Conservation (phyloP, 345 rosid species). For the Aurinia saxatilis region DNA sequence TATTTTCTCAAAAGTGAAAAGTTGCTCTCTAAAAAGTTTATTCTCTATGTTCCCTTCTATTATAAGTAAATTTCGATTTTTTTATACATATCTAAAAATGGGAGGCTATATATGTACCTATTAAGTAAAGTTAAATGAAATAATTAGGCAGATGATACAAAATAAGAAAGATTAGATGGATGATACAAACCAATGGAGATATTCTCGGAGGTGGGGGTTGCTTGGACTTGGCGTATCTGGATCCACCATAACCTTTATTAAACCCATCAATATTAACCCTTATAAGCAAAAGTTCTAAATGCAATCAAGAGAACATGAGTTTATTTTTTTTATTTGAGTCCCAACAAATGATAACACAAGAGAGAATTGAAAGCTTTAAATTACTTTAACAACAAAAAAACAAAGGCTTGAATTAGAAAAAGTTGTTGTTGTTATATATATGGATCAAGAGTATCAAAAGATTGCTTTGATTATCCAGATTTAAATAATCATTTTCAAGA, state of each 20-base stretch:
- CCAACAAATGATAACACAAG: not conserved
- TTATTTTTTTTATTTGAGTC: not conserved
- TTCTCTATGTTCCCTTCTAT: not conserved
- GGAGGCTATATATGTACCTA: not conserved
- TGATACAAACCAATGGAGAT: conserved; percentile 28
- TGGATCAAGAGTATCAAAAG: not conserved
- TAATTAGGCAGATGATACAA: not conserved
- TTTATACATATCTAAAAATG: not conserved
- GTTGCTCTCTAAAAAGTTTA: not conserved
- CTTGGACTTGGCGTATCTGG: conserved; percentile 36
- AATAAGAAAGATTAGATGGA: too few species aligned
- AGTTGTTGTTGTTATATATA: not conserved
- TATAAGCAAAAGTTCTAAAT: conserved; percentile 3
- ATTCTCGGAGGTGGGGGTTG: conserved; percentile 32
- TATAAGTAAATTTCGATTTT: too few species aligned
- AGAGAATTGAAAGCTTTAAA: too few species aligned
- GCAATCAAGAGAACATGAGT: too few species aligned
- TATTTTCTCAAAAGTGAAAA: not conserved
- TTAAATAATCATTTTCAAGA: conserved; percentile 11
- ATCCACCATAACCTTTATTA: conserved; percentile 35
- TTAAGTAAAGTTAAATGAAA: not conserved
- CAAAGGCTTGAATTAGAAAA: not conserved
- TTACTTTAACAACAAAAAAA: not conserved
- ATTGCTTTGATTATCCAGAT: conserved; percentile 5
- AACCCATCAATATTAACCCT: not conserved